Evolutionary conservation across 768 basidiomycete genomes (phyloP), one percentile per base, ranked within the genome.

Genomic region (Hericium coralloides): DNA sequence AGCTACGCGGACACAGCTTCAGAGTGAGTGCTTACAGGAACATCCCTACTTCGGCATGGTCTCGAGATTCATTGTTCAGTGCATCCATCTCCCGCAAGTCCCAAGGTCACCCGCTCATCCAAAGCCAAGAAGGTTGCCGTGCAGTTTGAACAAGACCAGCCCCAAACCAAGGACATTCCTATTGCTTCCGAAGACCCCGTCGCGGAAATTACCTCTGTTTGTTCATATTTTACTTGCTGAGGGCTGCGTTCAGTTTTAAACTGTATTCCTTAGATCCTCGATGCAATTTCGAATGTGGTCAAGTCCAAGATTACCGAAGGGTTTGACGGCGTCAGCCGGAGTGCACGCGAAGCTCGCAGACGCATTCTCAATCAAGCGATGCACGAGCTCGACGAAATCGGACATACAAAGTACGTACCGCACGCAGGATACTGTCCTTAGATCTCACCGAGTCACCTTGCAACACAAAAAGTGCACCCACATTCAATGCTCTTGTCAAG

Each of bases 251-350:
- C 14, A 15, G 4, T n/a, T 45, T 6, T n/a, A 20, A 17, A 10
- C 47, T 26, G 12, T 14, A 20, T n/a, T 20, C 38, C 39, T 18
- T 25, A 63, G 62, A 43, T 59, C 37, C 36, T 63, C 4, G 57
- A 61, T 53, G 43, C 58, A 26, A 61, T 63, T 18, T 52, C 58
- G 18, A 36, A 5, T 17, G 38, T 57, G 22, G 41, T 61, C 31
- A 55, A 58, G 38, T 47, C 15, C 31, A 61, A 61, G 38, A 23
- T 63, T 37, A 41, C 45, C 9, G 23, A 36, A 23, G 56, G 62
- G 41, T 63, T 63, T 18, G 57, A 61, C n/a, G 56, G 57, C 26
- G 12, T 61, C 17, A 49, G 53, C 26, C 48, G 15, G n/a, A 48
- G 53, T 20, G 49, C 45, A 10, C 48, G 52, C 17, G 43, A 56